Evolutionary conservation across 305 asterid genomes (phyloP).

Genomic region (Fraxinus sp.): DNA sequence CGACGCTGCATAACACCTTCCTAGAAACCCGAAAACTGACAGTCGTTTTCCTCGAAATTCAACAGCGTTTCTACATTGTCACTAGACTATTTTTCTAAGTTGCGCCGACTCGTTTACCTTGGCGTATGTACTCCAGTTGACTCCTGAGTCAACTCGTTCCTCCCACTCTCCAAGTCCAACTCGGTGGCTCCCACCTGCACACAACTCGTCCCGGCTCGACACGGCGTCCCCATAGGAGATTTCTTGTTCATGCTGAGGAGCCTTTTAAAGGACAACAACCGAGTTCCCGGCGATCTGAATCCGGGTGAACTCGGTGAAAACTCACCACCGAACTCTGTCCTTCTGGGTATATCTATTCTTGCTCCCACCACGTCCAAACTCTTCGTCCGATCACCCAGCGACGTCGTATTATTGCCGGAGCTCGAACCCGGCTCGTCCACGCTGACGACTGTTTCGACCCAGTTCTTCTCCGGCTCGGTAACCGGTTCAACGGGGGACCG

Average conservation of each 20-base stretch:
- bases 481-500: slow-evolving; percentile 63
- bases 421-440: slow-evolving; percentile 37
- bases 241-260: slow-evolving; percentile 55
- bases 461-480: slow-evolving; percentile 17
- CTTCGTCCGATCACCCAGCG: slow-evolving; percentile 44
- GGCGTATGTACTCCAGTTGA: neutral
- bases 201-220: slow-evolving; percentile 32
- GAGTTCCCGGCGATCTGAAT: slow-evolving; percentile 47
- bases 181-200: slow-evolving; percentile 18
- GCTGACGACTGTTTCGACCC: neutral
- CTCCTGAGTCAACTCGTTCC: slow-evolving; percentile 26
- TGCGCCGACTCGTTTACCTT: slow-evolving; percentile 1
- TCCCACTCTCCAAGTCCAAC: slow-evolving; percentile 44
- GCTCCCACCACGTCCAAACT: slow-evolving; percentile 45
- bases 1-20: neutral
- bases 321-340: slow-evolving; percentile 44
- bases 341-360: slow-evolving; percentile 54
- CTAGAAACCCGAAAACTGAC: neutral
- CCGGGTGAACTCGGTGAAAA: slow-evolving; percentile 43
- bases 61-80: neutral
- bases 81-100: neutral
- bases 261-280: slow-evolving; percentile 54
- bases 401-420: slow-evolving; percentile 26
- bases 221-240: slow-evolving; percentile 42
- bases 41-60: neutral